Base-by-base conservation (phyloP, 2,329 filamentous ascomycete genomes). In the Leptographium procerum region DNA sequence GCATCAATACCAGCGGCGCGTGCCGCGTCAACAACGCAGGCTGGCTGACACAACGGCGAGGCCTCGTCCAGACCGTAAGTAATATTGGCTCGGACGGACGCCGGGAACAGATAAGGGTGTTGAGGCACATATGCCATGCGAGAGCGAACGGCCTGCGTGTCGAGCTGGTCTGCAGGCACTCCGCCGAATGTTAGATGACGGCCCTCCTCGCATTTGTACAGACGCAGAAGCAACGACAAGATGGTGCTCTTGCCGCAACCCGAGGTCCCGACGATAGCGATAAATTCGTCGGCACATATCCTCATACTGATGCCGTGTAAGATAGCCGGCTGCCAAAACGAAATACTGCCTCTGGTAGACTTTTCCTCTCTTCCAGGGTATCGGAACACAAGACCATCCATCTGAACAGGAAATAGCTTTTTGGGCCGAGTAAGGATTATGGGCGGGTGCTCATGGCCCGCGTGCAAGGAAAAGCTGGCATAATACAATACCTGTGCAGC, bases 171-270 rank as follows among this genome's bases (percentile, higher is more conserved):
- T 50, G 86, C 79, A 3, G 87, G 76, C 2, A 79, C 69, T 0
- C 77, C 78, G 1, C 77, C 80, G 64, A 90, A 84, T 1, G 77
- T 81, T 2, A 90, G 70, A 0, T 79, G 70, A 43, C 6, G 14
- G 33, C 13, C 24, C 13, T 55, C 24, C 10, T 59, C 57, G 51
- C 56, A 58, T 2, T 70, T 63, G 64, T 94, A 90, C 0, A 96
- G 76, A 1, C 86, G 83, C 4, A 95, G 73, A 0, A 97, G 75
- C 0, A 97, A 73, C 0, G 87, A 82, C 0, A 87, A 79, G 40
- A 96, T 77, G 0, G 92, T 96, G 16, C 87, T 91, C 72, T 99
- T 97, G 1, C 94, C 92, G n/a, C 87, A 89, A 0, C 94, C 92
- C 0, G 91, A 96, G 1, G 81, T 74, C 1, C 92, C 91, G 2